These are phyloP conservation scores for Vinca minor DNA, from an alignment of 257 asterid species.

Conservation along the genomic window DNA sequence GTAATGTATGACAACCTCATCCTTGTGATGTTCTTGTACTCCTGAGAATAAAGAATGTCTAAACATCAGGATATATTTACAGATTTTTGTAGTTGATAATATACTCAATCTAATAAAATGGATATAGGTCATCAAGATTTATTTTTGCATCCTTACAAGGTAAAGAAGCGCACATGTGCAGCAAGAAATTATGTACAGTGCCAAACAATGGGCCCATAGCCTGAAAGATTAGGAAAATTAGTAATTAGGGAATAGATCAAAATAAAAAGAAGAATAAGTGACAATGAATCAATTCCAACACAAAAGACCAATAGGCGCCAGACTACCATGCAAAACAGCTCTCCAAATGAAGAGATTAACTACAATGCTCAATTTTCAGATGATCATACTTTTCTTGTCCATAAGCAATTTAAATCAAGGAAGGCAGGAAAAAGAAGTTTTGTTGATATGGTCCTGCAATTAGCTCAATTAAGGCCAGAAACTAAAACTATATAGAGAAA, in stretches of 20 bases:
- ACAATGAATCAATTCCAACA: neutral
- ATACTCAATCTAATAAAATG: too few species aligned
- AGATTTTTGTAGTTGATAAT: conserved; percentile 2
- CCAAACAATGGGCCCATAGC: conserved; percentile 93
- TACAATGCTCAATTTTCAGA: neutral
- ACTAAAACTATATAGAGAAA: neutral
- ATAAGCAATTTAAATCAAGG: neutral
- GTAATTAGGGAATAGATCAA: neutral
- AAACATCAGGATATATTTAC: neutral
- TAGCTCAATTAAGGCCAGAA: neutral
- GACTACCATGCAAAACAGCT: neutral
- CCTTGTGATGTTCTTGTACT: conserved; percentile 62
- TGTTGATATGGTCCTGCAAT: neutral
- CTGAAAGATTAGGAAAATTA: conserved; percentile 28
- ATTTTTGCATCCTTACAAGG: conserved; percentile 46
- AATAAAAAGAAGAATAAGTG: neutral
- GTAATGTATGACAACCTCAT: conserved; percentile 65
- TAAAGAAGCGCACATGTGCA: conserved; percentile 75
- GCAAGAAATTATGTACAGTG: conserved; percentile 57
- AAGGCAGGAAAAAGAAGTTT: neutral
- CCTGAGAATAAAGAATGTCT: conserved; percentile 40
- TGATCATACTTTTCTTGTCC: neutral
- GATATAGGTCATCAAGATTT: conserved; percentile 7
- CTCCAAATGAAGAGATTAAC: neutral
- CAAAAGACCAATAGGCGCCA: neutral